Percentiles rank a stretch among this genome's conserved stretches.
Evolutionary conservation across 2,329 filamentous ascomycete genomes (phyloP).

Genomic region (Graphium sp.): DNA sequence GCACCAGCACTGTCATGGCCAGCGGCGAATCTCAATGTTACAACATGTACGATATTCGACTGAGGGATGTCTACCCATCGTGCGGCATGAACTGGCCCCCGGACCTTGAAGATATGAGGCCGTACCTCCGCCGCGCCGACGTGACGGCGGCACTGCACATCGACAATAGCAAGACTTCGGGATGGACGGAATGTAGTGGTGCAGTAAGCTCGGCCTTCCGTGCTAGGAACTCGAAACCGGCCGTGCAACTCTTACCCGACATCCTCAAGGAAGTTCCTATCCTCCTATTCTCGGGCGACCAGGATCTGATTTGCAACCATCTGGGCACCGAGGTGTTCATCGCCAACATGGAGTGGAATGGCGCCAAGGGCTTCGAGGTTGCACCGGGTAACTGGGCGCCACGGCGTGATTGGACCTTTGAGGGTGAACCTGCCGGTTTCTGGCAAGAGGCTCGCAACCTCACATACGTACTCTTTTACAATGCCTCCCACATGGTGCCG

Average conservation of each 20-base stretch:
- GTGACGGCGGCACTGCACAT: constrained; percentile 71
- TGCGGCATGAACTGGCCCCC: constrained; percentile 99
- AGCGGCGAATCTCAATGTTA: constrained; percentile 45
- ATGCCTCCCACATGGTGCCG: constrained; percentile 95
- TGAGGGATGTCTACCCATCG: constrained; percentile 61
- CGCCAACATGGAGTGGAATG: constrained; percentile 80
- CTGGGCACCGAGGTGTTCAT: constrained; percentile 86
- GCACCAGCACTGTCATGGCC: constrained; percentile 34
- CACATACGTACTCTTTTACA: constrained; percentile 90
- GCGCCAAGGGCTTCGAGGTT: constrained; percentile 77
- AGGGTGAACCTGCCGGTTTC: constrained; percentile 72
- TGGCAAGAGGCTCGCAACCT: constrained; percentile 92
- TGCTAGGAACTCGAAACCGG: constrained; percentile 52
- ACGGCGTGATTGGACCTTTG: constrained; percentile 87
- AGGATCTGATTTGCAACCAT: constrained; percentile 96
- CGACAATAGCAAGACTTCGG: constrained; percentile 62
- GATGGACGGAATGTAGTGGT: constrained; percentile 83
- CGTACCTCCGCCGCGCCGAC: constrained; percentile 71
- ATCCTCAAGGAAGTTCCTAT: constrained; percentile 64
- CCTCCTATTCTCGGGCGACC: constrained; percentile 79
- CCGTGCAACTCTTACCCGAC: constrained; percentile 58
- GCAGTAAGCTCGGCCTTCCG: constrained; percentile 59
- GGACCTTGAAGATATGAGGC: constrained; percentile 59
- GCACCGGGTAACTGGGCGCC: constrained; percentile 80
- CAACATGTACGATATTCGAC: constrained; percentile 95